Conservation (phyloP, 768 basidiomycete genomes). For the Boletus sp. region DNA sequence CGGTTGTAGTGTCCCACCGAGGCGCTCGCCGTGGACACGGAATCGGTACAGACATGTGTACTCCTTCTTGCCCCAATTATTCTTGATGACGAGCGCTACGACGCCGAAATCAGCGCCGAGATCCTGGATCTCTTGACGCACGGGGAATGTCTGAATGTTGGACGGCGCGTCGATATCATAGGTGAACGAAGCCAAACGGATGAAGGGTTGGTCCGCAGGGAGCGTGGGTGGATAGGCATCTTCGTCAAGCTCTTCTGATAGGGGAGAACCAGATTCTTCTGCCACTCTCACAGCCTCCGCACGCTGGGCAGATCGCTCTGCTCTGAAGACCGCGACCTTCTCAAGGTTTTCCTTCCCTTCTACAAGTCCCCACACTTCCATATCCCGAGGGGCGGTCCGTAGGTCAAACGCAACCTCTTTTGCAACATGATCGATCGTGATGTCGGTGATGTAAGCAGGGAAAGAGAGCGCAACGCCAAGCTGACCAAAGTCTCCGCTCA, state of each 20-base stretch:
- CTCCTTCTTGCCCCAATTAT: slow-evolving; percentile 82
- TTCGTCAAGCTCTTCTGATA: slow-evolving; percentile 27
- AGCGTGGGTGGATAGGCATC: slow-evolving; percentile 48
- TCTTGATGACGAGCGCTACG: slow-evolving; percentile 74
- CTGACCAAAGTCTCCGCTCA: slow-evolving; percentile 73
- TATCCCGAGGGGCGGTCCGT: slow-evolving; percentile 73
- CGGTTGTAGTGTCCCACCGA: slow-evolving; percentile 41
- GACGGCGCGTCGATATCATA: slow-evolving; percentile 55
- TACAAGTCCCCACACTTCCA: slow-evolving; percentile 90
- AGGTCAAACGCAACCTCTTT: slow-evolving; percentile 79
- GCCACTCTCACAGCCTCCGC: slow-evolving; percentile 34
- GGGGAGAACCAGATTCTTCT: slow-evolving; percentile 26
- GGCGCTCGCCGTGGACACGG: slow-evolving; percentile 67
- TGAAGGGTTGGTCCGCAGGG: slow-evolving; percentile 43
- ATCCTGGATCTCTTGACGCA: slow-evolving; percentile 59
- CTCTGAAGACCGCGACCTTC: slow-evolving; percentile 56
- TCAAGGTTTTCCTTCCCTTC: slow-evolving; percentile 71
- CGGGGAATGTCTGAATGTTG: slow-evolving; percentile 79
- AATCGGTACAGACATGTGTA: slow-evolving; percentile 89
- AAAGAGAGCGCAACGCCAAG: slow-evolving; percentile 77
- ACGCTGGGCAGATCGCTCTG: slow-evolving; percentile 37
- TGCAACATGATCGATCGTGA: slow-evolving; percentile 88
- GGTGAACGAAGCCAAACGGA: slow-evolving; percentile 66
- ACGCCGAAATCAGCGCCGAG: slow-evolving; percentile 82
- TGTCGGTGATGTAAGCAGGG: slow-evolving; percentile 50